phyloP scores from a whole-genome alignment of 345 rosid genomes.

The Eucalyptus brandiana region DNA sequence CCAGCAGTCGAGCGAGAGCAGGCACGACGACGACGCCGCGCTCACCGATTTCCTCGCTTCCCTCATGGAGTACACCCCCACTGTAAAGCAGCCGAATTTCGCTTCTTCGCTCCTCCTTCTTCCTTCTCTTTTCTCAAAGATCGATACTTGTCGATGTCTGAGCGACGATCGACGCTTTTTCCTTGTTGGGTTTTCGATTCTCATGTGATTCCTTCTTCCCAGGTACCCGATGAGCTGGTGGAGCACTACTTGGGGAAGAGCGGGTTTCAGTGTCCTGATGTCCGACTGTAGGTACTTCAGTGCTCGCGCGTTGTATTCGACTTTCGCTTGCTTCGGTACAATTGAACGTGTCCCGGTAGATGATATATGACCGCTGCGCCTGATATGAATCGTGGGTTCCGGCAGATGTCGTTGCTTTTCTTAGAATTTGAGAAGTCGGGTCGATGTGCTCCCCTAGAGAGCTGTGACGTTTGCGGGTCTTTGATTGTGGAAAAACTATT shows the following conservation, averaged over 20 bases:
- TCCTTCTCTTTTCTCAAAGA: not conserved
- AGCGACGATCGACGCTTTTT: not conserved
- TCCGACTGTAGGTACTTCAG: constrained; percentile 72
- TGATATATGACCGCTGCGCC: not conserved
- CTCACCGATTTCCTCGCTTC: constrained; percentile 76
- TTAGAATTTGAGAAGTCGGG: not conserved
- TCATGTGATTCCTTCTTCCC: not conserved
- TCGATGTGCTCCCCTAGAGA: not conserved
- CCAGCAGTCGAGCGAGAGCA: constrained; percentile 24
- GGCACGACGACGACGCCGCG: constrained; percentile 81
- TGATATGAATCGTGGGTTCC: not conserved
- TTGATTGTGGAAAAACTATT: not conserved
- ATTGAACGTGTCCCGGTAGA: not conserved
- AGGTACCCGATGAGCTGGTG: constrained; percentile 96
- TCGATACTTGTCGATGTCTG: not conserved
- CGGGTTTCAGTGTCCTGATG: constrained; percentile 94
- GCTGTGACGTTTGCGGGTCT: not conserved
- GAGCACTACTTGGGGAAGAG: constrained; percentile 95
- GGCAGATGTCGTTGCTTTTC: not conserved
- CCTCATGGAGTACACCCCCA: constrained; percentile 83
- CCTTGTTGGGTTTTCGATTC: not conserved
- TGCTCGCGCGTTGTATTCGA: not conserved
- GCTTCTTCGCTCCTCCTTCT: not conserved
- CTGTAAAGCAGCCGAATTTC: constrained; percentile 17
- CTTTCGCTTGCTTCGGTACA: not conserved